These are phyloP conservation scores for Candida khao-thaluensis DNA, from an alignment of 805 yeast species.

Conservation along the genomic window DNA sequence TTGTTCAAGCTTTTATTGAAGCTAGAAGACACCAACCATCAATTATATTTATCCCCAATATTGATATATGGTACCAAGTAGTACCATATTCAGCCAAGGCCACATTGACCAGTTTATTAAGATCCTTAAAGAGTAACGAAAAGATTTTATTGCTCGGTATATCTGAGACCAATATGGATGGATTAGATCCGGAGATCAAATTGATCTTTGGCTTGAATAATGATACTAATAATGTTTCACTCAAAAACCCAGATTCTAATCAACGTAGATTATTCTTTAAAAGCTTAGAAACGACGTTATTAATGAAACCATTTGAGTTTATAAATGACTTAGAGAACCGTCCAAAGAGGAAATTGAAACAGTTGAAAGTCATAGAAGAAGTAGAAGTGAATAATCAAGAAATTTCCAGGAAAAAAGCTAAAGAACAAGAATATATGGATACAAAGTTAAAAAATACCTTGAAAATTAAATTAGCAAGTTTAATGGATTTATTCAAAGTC, in stretches of 20 bases:
- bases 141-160: slow-evolving; percentile 72
- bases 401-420: slow-evolving; percentile 44
- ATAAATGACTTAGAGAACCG: slow-evolving; percentile 59
- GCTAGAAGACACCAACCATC: slow-evolving; percentile 89
- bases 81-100: slow-evolving; percentile 69
- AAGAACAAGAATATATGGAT: slow-evolving; percentile 60
- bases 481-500: slow-evolving; percentile 85
- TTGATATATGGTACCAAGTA: slow-evolving; percentile 72
- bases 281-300: slow-evolving; percentile 51
- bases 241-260: slow-evolving; percentile 40
- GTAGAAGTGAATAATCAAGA: slow-evolving; percentile 18
- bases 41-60: slow-evolving; percentile 76
- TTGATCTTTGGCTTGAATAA: slow-evolving; percentile 56
- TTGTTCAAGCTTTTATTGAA: slow-evolving; percentile 82
- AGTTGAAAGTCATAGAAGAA: slow-evolving; percentile 32
- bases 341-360: slow-evolving; percentile 48
- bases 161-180: slow-evolving; percentile 48
- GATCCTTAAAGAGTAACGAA: slow-evolving; percentile 69
- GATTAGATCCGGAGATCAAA: slow-evolving; percentile 47
- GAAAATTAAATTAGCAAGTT: slow-evolving; percentile 79
- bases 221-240: slow-evolving; percentile 44
- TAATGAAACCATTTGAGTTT: slow-evolving; percentile 69
- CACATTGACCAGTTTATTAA: slow-evolving; percentile 66
- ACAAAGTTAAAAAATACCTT: slow-evolving; percentile 80
- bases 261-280: slow-evolving; percentile 60